Base-by-base conservation (phyloP, 768 basidiomycete genomes). In the Terana coerulea region DNA sequence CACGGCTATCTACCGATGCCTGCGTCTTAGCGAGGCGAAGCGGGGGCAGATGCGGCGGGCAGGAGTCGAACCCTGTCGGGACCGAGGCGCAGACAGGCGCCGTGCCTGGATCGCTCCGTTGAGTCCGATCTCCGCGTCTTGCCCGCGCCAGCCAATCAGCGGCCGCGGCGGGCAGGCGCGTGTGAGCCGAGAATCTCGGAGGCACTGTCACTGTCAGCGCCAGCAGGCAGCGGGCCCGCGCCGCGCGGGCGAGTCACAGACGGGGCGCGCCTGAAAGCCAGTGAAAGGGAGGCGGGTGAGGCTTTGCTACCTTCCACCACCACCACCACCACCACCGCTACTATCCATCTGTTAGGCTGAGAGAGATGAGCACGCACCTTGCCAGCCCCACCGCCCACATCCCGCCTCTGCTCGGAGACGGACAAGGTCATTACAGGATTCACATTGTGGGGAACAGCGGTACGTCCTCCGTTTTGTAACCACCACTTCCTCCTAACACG, bases 391-490 rank as follows among this genome's bases (percentile, higher is more conserved):
- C 33, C 33, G n/a, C 15, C 6, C n/a, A 30, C 12, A n/a, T 52
- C 21, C 54, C 45, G 19, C 57, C 62, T 25, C 53, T 64, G 14
- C 51, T 28, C 19, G 78, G 80, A 21, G 76, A 81, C 54, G 67
- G 53, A 22, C 29, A 69, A n/a, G 78, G 80, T 3, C 59, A 55
- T 14, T 81, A 76, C 54, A 74, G 69, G 51, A 64, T 83, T 40
- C 68, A 72, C 39, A 48, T 83, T 8, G 60, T 76, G 12, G 81
- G 81, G 36, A 83, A 84, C 54, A 72, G 72, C 54, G 79, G 80
- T 79, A 66, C 37, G 74, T 51, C 40, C 17, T 3, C n/a, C 30
- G 6, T 26, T n/a, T n/a, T n/a, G n/a, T n/a, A 34, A 34, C 17
- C 33, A 17, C 10, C 33, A 34, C 33, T 34, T 10, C 40, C n/a